Conservation (phyloP, 1,284 basidiomycete species). For the Marasmius oreades region DNA sequence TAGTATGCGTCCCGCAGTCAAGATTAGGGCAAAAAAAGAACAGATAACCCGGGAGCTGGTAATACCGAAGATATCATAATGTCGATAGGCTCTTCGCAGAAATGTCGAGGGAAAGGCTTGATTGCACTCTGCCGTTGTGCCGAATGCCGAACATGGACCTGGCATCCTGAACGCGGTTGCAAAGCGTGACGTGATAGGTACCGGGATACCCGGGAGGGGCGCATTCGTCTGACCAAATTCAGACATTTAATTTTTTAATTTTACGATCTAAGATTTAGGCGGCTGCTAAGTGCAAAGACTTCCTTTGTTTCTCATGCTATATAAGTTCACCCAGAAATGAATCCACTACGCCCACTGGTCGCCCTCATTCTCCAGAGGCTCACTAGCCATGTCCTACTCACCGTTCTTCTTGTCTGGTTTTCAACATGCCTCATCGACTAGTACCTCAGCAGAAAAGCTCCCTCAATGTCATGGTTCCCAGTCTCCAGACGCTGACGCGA, state of each 20-base stretch:
- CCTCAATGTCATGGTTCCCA: conserved; percentile 38
- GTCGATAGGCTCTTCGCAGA: too few species aligned
- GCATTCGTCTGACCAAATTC: too few species aligned
- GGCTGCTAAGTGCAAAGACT: background rate
- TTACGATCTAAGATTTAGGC: background rate
- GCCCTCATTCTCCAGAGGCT: background rate
- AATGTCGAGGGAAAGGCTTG: too few species aligned
- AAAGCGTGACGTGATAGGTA: too few species aligned
- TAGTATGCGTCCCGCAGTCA: background rate
- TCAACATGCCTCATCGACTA: conserved; percentile 33
- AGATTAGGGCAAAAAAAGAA: background rate
- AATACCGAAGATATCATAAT: too few species aligned
- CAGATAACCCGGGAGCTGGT: too few species aligned
- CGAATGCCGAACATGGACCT: too few species aligned
- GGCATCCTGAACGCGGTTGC: too few species aligned
- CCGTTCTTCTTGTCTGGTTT: conserved; percentile 62
- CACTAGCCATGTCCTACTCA: conserved; percentile 35
- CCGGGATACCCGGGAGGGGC: too few species aligned
- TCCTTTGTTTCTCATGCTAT: background rate
- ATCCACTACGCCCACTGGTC: background rate
- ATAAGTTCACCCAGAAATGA: background rate
- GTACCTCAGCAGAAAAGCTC: conserved; percentile 27
- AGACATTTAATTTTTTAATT: too few species aligned
- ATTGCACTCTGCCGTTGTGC: too few species aligned
- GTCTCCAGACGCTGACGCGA: conserved; percentile 17